These are phyloP conservation scores for Lenwebbia sp. DNA, from an alignment of 345 rosid species.

Conservation along the genomic window DNA sequence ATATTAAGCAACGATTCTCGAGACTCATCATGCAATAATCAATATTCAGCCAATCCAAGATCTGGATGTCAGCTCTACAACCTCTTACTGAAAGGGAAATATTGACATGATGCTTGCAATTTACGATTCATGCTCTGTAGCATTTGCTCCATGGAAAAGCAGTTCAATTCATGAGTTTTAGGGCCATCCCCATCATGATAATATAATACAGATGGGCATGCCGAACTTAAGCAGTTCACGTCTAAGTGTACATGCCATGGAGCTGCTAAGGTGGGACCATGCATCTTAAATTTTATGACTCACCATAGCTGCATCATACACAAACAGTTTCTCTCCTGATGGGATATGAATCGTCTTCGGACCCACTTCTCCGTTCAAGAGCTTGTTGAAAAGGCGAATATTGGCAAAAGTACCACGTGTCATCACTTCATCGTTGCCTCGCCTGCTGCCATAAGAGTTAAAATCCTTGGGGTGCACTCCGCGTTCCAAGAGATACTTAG, in stretches of 20 bases:
- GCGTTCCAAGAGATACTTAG: constrained; percentile 53
- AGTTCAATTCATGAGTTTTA: not conserved
- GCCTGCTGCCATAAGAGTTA: constrained; percentile 80
- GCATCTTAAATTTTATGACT: not conserved
- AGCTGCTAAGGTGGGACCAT: not conserved
- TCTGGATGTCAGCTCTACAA: not conserved
- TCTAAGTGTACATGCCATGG: not conserved
- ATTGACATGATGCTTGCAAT: not conserved
- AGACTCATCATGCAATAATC: not conserved
- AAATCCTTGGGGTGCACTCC: constrained; percentile 54
- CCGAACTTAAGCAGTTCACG: not conserved
- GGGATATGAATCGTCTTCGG: constrained; percentile 78
- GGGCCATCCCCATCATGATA: not conserved
- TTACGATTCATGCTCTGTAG: not conserved
- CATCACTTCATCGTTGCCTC: constrained; percentile 81
- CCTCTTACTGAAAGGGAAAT: not conserved
- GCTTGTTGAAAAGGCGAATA: constrained; percentile 69
- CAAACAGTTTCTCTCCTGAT: constrained; percentile 60
- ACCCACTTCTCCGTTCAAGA: constrained; percentile 73
- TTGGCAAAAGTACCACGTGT: constrained; percentile 87
- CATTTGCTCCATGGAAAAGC: not conserved
- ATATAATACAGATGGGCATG: not conserved
- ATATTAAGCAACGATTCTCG: not conserved
- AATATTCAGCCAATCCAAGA: not conserved
- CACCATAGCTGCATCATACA: constrained; percentile 65